Conservation (phyloP, 1,139 yeast genomes). For the Lipomyces yarrowii region DNA sequence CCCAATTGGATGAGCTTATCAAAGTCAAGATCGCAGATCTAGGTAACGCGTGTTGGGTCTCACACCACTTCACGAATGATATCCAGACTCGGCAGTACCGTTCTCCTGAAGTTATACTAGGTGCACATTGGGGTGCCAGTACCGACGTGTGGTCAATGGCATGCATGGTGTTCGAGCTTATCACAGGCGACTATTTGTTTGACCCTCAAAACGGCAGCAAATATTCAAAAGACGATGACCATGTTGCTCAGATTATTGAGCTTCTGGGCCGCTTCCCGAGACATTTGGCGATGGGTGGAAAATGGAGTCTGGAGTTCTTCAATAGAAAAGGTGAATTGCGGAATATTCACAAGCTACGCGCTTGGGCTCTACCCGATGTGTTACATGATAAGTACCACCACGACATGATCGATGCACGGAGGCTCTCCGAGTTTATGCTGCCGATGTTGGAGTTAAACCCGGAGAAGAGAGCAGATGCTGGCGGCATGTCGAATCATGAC, state of each 20-base stretch:
- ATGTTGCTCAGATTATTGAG: constrained; percentile 81
- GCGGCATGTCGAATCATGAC: constrained; percentile 75
- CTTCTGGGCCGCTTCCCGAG: constrained; percentile 64
- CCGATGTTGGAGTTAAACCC: constrained; percentile 80
- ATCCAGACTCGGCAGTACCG: constrained; percentile 87
- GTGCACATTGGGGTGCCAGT: constrained; percentile 79
- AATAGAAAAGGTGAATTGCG: constrained; percentile 56
- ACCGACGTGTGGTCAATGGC: constrained; percentile 86
- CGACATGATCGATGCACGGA: constrained; percentile 55
- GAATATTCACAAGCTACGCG: constrained; percentile 65
- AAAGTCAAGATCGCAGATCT: constrained; percentile 75
- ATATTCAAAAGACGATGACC: constrained; percentile 80
- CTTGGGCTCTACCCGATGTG: constrained; percentile 69
- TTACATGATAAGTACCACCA: constrained; percentile 73
- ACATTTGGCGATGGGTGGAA: constrained; percentile 55
- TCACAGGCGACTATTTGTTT: constrained; percentile 83
- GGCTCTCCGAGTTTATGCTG: constrained; percentile 62
- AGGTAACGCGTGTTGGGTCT: constrained; percentile 81
- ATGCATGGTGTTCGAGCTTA: constrained; percentile 74
- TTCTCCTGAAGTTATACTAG: constrained; percentile 74
- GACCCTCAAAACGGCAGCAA: constrained; percentile 71
- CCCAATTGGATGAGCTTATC: constrained; percentile 24
- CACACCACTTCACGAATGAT: constrained; percentile 76
- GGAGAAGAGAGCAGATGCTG: constrained; percentile 73
- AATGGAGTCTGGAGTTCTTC: constrained; percentile 56